Base-by-base conservation (phyloP, 768 basidiomycete genomes). In the Gloeophyllum trabeum region DNA sequence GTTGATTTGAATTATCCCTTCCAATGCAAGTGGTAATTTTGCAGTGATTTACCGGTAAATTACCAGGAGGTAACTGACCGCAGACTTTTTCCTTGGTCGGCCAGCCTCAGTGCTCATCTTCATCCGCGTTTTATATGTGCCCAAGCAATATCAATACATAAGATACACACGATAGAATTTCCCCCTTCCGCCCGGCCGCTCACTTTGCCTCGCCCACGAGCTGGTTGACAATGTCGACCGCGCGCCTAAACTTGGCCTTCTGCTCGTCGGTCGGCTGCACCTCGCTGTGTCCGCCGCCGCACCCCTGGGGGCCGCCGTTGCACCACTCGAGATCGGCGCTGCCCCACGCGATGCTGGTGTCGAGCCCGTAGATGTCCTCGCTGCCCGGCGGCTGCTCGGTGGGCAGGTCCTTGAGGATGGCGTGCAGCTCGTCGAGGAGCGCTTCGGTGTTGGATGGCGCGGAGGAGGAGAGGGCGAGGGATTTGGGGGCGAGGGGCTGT, bases 301-400 rank as follows among this genome's bases (percentile, higher is more conserved):
- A 79, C 2, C 83, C 82, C 44, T 67, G 57, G 1, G 79, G 76
- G 0, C 73, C 75, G 2, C 73, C 75, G 52, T 80, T 81, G 32
- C 43, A 54, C 82, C 82, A 85, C 56, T 65, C 48, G 14, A 83
- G 54, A 48, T 75, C 71, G 0, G 73, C 68, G 48, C 70, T 73
- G 5, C 61, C 65, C 62, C 73, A 80, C 4, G 69, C 61, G 46
- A 86, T 83, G 56, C 78, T 75, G 6, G 68, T 79, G 55, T 84
- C 67, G 48, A 76, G 47, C 1, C 78, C 79, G 48, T 89, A 89
- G 41, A 87, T 78, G 52, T 89, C 84, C 56, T 81, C 63, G 35
- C 71, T 75, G 2, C 79, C 80, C 0, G 71, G 70, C 22, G 76
- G 73, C 1, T 50, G 37, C 52, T 76, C 75, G 2, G 61, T 70